phyloP scores from a whole-genome alignment of 129 eudicot genomes.

The carrot (Daucus carota) region DNA sequence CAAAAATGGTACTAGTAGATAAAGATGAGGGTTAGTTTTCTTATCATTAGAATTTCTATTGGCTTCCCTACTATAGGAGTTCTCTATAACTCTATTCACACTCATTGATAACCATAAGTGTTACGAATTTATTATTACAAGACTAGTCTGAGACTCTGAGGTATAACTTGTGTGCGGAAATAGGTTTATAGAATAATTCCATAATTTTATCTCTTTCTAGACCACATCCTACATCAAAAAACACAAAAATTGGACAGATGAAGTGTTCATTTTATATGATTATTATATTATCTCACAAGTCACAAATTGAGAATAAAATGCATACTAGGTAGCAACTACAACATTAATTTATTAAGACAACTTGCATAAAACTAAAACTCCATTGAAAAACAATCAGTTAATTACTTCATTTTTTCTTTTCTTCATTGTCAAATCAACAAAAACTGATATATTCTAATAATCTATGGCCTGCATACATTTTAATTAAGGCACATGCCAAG shows the following conservation, averaged over 20 bases:
- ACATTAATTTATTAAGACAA: neutral
- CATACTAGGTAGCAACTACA: neutral
- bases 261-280: neutral
- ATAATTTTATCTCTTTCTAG: neutral
- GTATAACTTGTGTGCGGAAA: neutral
- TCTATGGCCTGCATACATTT: neutral
- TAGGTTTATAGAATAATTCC: neutral
- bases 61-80: neutral
- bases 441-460: too few species aligned
- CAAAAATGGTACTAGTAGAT: neutral
- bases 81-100: neutral
- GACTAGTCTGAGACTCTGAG: neutral
- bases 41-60: neutral
- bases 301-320: neutral
- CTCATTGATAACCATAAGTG: neutral
- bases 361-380: neutral
- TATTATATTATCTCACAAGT: neutral
- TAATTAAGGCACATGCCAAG: neutral
- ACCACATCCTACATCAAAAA: neutral
- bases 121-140: neutral
- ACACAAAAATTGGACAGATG: neutral
- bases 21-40: neutral
- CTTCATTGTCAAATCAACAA: neutral
- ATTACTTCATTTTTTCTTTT: neutral
- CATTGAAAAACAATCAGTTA: neutral